Conservation (phyloP, 2,329 filamentous ascomycete genomes). For the Neopestalotiopsis sp. region DNA sequence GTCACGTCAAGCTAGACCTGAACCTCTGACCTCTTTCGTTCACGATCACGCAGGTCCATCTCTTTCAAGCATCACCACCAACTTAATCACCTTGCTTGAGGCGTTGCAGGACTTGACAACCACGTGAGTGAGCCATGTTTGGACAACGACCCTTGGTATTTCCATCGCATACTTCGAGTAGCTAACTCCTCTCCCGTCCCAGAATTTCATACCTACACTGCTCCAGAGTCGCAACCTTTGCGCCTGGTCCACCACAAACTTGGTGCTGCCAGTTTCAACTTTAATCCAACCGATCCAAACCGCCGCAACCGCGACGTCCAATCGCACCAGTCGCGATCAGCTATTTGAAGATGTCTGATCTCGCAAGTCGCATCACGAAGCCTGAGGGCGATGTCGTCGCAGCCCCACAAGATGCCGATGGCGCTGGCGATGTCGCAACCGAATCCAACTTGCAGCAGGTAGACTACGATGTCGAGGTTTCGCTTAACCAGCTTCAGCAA, state of each 20-base stretch:
- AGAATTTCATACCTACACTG: not conserved
- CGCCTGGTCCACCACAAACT: not conserved
- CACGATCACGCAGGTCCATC: not conserved
- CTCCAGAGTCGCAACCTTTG: not conserved
- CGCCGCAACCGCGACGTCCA: not conserved
- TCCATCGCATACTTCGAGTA: not conserved
- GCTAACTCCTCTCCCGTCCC: not conserved
- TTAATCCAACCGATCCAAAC: not conserved
- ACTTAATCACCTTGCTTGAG: not conserved
- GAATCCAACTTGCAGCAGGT: constrained; percentile 70
- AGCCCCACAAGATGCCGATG: constrained; percentile 34
- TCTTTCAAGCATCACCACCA: not conserved
- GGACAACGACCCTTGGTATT: not conserved
- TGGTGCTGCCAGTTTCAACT: not conserved
- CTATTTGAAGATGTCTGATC: constrained; percentile 48
- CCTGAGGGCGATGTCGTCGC: constrained; percentile 37
- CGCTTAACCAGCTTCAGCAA: constrained; percentile 85
- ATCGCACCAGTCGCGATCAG: not conserved
- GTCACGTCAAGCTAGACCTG: not conserved
- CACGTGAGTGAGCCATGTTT: not conserved
- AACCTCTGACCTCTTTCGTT: not conserved
- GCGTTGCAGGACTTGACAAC: not conserved
- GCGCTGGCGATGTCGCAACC: constrained; percentile 40
- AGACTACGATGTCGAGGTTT: constrained; percentile 89
- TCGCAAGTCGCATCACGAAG: constrained; percentile 57